phyloP scores from a whole-genome alignment of 2,329 filamentous ascomycete genomes.

The Cytospora piceae region DNA sequence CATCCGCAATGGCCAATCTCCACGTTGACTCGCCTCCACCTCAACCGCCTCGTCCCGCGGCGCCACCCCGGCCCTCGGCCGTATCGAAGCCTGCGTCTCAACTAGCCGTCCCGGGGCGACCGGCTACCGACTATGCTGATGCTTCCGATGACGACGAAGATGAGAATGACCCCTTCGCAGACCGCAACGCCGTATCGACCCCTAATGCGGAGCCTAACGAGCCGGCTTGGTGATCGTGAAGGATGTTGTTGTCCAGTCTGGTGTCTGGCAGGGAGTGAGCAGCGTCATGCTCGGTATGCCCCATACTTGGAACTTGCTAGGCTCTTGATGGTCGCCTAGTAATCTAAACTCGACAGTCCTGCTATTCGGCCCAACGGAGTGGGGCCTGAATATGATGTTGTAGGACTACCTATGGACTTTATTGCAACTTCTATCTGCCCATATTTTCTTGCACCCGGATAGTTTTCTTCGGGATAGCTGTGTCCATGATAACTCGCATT shows the following conservation, averaged over 20 bases:
- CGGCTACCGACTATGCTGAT: conserved; percentile 59
- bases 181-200: conserved; percentile 69
- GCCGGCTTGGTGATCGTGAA: conserved; percentile 39
- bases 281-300: background rate
- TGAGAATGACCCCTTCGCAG: conserved; percentile 86
- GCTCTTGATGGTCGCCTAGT: background rate
- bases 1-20: conserved; percentile 50
- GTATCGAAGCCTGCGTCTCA: conserved; percentile 55
- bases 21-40: conserved; percentile 44
- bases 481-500: background rate
- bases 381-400: background rate
- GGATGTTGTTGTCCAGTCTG: background rate
- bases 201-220: conserved; percentile 45
- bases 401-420: background rate
- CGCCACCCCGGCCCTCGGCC: conserved; percentile 53
- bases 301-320: background rate
- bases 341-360: background rate
- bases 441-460: background rate
- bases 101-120: conserved; percentile 47
- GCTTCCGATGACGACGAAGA: conserved; percentile 57
- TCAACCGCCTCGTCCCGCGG: conserved; percentile 46
- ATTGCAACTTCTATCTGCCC: background rate
- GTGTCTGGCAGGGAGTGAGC: background rate
- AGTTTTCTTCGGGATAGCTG: background rate
- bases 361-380: background rate